Percentiles rank a stretch among this genome's conserved stretches.
Evolutionary conservation across 2,329 filamentous ascomycete species (phyloP).

Genomic region (Colletotrichum acutatum): DNA sequence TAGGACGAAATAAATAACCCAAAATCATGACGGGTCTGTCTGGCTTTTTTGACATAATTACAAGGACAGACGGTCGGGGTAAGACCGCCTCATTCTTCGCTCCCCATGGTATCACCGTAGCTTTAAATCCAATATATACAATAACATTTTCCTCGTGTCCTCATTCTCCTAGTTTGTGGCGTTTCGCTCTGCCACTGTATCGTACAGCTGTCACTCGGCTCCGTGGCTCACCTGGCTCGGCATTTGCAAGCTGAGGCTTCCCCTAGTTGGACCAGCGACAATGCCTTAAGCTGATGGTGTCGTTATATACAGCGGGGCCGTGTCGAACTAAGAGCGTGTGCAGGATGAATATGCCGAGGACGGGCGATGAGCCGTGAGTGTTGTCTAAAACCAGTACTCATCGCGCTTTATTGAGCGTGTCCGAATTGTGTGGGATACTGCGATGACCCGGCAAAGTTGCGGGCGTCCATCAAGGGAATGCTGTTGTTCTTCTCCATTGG

Average conservation of each 20-base stretch:
- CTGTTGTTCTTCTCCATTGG: conserved; percentile 61
- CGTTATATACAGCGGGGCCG: neutral
- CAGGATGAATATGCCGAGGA: neutral
- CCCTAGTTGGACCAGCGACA: conserved; percentile 15
- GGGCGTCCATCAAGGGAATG: conserved; percentile 58
- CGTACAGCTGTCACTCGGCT: neutral
- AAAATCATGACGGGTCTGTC: conserved; percentile 5
- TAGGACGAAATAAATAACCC: neutral
- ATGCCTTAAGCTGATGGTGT: conserved; percentile 4
- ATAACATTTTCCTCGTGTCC: conserved; percentile 17
- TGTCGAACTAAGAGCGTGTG: conserved; percentile 2
- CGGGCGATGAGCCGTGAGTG: neutral
- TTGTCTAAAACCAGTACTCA: neutral
- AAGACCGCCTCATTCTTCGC: conserved; percentile 12
- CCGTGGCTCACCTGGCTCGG: neutral
- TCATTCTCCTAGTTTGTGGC: neutral
- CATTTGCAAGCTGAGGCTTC: neutral
- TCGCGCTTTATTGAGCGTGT: conserved; percentile 27
- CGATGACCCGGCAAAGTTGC: conserved; percentile 52
- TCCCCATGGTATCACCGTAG: conserved; percentile 30
- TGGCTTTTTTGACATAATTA: conserved; percentile 21
- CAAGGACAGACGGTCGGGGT: conserved; percentile 22
- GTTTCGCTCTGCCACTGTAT: neutral
- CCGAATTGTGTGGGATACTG: conserved; percentile 38
- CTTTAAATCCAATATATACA: conserved; percentile 4